These are phyloP conservation scores for Monosporozyma unispora DNA, from an alignment of 805 yeast species.

Conservation along the genomic window DNA sequence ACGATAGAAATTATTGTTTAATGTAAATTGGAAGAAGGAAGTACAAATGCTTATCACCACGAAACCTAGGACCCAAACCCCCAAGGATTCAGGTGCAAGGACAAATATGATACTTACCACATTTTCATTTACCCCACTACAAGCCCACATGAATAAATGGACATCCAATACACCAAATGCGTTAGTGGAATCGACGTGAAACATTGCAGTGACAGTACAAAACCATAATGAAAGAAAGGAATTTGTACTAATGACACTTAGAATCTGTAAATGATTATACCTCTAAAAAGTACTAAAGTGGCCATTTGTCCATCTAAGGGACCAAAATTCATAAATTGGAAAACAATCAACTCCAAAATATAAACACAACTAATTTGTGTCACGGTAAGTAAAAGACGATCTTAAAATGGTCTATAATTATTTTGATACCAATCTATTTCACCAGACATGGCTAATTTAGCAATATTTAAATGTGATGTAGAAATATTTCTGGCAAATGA, in stretches of 20 bases:
- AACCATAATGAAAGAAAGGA: constrained; percentile 50
- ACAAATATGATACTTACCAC: constrained; percentile 44
- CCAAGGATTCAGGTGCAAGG: constrained; percentile 52
- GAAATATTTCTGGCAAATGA: constrained; percentile 13
- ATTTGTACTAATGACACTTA: constrained; percentile 39
- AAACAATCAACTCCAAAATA: constrained; percentile 59
- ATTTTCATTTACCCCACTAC: constrained; percentile 69
- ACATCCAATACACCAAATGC: constrained; percentile 66
- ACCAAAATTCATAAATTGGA: constrained; percentile 55
- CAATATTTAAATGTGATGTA: constrained; percentile 4
- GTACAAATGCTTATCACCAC: constrained; percentile 62
- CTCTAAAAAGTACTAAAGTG: constrained; percentile 34
- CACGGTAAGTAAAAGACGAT: constrained; percentile 52
- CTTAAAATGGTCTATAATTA: constrained; percentile 43
- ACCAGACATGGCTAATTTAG: constrained; percentile 18
- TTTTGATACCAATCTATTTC: constrained; percentile 26
- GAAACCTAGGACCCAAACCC: constrained; percentile 65
- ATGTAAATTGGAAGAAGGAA: constrained; percentile 55
- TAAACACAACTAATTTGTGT: constrained; percentile 69
- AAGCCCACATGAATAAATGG: constrained; percentile 63
- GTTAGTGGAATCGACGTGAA: constrained; percentile 49
- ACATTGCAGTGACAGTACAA: constrained; percentile 54
- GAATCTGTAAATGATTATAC: constrained; percentile 45
- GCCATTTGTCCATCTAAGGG: constrained; percentile 45
- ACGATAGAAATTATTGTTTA: constrained; percentile 46